Conservation (phyloP, 2,329 filamentous ascomycete genomes). For the Thermoascus crustaceus region DNA sequence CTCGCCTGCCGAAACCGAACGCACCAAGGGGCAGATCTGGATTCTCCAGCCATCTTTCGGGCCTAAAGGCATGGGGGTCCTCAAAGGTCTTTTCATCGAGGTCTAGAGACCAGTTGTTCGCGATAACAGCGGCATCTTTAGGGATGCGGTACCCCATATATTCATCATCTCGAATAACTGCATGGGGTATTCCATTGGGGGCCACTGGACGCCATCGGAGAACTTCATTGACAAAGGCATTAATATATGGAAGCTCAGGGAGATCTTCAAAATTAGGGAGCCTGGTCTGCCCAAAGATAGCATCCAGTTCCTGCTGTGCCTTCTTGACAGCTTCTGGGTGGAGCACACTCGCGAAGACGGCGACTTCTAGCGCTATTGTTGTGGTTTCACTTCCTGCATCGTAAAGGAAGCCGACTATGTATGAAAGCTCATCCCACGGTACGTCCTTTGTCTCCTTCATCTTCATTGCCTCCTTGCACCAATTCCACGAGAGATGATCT, state of each 20-base stretch:
- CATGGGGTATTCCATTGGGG: no score
- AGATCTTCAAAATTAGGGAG: constrained; percentile 25
- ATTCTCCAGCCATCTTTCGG: constrained; percentile 28
- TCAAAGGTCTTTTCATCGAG: constrained; percentile 31
- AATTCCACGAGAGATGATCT: constrained; percentile 20
- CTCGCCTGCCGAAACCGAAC: constrained; percentile 49
- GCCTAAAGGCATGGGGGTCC: constrained; percentile 30
- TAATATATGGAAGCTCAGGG: constrained; percentile 23
- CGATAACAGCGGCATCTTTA: constrained; percentile 37
- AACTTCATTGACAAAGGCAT: constrained; percentile 24
- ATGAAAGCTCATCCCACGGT: constrained; percentile 37
- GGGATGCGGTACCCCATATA: constrained; percentile 42
- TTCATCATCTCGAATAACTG: constrained; percentile 36
- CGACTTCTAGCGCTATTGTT: constrained; percentile 38
- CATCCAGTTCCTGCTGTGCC: constrained; percentile 30
- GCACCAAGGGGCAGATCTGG: constrained; percentile 48
- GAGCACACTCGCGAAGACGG: constrained; percentile 39
- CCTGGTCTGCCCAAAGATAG: constrained; percentile 20
- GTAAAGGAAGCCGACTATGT: constrained; percentile 38
- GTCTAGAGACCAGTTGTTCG: constrained; percentile 37
- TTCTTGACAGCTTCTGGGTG: constrained; percentile 34
- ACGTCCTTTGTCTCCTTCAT: constrained; percentile 33
- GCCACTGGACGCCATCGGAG: constrained; percentile 34
- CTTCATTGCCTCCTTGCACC: constrained; percentile 11
- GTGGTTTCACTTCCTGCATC: constrained; percentile 45